Evolutionary conservation across 2,329 filamentous ascomycete species (phyloP).

Genomic region (Aspergillus tamarii): DNA sequence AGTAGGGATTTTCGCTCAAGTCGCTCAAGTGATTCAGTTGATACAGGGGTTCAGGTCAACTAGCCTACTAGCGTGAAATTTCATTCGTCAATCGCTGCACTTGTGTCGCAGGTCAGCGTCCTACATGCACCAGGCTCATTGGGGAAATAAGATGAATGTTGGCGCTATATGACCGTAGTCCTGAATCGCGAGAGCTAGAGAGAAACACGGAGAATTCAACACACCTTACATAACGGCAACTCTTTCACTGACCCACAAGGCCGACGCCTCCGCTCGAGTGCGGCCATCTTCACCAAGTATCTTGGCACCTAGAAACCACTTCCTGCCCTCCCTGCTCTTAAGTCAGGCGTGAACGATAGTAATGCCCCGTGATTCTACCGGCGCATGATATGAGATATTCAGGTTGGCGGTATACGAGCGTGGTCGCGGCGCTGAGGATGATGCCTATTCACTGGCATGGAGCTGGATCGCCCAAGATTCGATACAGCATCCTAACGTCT

Average conservation of each 20-base stretch:
- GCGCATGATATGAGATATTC: no score
- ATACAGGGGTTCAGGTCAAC: background rate
- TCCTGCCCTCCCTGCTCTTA: background rate
- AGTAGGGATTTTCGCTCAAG: background rate
- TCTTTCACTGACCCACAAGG: background rate
- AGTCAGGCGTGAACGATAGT: no score
- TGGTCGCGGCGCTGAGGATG: no score
- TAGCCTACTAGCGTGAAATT: background rate
- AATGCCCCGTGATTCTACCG: no score
- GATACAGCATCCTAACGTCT: no score
- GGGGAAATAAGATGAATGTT: background rate
- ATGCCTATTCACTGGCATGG: no score
- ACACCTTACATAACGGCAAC: background rate
- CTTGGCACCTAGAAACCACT: background rate
- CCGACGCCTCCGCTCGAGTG: no score
- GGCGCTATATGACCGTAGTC: no score
- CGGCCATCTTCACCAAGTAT: background rate
- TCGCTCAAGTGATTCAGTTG: background rate
- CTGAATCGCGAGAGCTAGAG: no score
- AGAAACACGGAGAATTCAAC: no score
- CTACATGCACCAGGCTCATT: background rate
- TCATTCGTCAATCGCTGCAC: background rate
- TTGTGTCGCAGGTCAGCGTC: background rate
- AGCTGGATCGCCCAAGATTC: no score
- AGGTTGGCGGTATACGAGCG: no score